Evolutionary conservation across 179 eudicot species (phyloP), one percentile per base, ranked within the genome.

Genomic region (Corrigiola litoralis): DNA sequence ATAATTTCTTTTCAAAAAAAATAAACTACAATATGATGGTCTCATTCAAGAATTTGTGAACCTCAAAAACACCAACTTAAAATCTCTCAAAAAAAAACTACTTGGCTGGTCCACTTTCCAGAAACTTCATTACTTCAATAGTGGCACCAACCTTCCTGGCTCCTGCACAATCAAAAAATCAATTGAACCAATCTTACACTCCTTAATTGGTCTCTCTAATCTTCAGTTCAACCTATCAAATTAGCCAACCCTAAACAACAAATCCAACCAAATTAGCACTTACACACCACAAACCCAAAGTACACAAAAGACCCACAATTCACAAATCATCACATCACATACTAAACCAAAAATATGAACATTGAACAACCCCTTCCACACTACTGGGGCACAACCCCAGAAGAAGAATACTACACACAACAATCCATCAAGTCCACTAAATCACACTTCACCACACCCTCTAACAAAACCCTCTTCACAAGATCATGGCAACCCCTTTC

Each of bases 331-430:
- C n/a, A n/a, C n/a, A n/a, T n/a, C n/a, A n/a, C n/a, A n/a, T n/a
- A n/a, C n/a, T n/a, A n/a, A n/a, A n/a, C n/a, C n/a, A n/a, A n/a
- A n/a, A n/a, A n/a, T n/a, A n/a, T n/a, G n/a, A n/a, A n/a, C n/a
- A n/a, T n/a, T n/a, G n/a, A n/a, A n/a, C n/a, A n/a, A n/a, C 13
- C 66, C n/a, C 69, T 61, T 42, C 87, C 65, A 17, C 70, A 75
- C 58, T 87, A 57, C 77, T 94, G 99, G 97, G 97, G 99, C 31
- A 57, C 82, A 72, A 84, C 83, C 13, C 83, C 89, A 50, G 97
- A 94, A 70, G 80, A 86, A 57, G 94, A 87, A 1, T 86, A 78
- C 74, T 90, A 84, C 89, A 58, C 58, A 12, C 74, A 68, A 67
- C 73, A 84, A 34, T 74, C 78, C 36, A 86, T 90, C 84, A 87